These are phyloP conservation scores for Picea mariana DNA, from an alignment of 83 land plant genomes.

Conservation along the genomic window DNA sequence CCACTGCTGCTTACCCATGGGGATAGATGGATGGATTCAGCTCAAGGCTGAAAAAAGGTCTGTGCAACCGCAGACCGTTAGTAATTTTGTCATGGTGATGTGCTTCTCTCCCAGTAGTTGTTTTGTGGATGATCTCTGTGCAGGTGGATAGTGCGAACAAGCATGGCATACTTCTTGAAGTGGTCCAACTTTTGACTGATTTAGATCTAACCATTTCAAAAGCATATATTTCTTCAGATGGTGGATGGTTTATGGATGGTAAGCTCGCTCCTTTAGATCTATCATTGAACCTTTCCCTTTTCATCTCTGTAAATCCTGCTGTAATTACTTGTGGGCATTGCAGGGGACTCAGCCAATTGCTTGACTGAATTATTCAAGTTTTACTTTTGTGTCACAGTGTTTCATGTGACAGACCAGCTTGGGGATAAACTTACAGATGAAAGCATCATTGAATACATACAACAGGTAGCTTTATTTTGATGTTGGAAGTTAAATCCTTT, in stretches of 20 bases:
- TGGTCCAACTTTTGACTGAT: conserved; percentile 88
- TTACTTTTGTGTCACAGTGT: conserved; percentile 16
- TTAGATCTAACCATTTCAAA: conserved; percentile 81
- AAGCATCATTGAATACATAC: conserved; percentile 17
- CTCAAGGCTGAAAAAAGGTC: neutral
- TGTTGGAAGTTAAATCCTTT: neutral
- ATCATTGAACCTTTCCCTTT: neutral
- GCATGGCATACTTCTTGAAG: conserved; percentile 82
- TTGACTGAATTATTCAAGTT: neutral
- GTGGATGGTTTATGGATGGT: conserved; percentile 96
- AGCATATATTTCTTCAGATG: conserved; percentile 88
- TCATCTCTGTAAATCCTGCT: neutral
- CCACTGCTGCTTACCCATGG: neutral
- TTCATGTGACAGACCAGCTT: conserved; percentile 23
- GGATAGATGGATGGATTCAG: neutral
- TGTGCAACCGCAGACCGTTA: neutral
- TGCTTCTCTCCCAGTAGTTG: neutral
- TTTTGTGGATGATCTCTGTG: conserved; percentile 13
- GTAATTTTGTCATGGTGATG: neutral
- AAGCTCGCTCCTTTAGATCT: conserved; percentile 13
- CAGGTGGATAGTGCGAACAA: conserved; percentile 83
- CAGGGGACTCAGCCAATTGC: neutral
- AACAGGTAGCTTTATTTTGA: conserved; percentile 14
- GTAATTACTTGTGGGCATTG: neutral
- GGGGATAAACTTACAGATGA: conserved; percentile 26